phyloP scores from a whole-genome alignment of 2,329 filamentous ascomycete species.

The Clonostachys rhizophaga region DNA sequence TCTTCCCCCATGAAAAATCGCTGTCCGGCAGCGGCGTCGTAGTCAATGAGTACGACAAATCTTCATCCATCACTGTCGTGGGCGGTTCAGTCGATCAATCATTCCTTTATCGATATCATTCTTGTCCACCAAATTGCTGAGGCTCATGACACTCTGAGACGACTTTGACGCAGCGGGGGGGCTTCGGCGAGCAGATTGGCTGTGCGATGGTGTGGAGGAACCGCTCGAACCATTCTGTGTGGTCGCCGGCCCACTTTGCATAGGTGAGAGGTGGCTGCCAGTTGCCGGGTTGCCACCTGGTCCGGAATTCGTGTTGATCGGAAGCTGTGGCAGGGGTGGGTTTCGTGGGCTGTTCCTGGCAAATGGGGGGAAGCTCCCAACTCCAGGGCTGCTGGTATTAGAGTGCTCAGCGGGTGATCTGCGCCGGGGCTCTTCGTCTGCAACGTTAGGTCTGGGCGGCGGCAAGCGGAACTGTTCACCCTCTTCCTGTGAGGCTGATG shows the following conservation, averaged over 20 bases:
- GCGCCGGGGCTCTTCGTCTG: constrained; percentile 43
- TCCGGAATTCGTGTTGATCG: constrained; percentile 8
- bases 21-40: constrained; percentile 2
- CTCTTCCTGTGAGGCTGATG: constrained; percentile 23
- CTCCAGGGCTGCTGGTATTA: constrained; percentile 40
- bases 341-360: constrained; percentile 29
- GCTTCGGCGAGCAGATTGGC: not conserved
- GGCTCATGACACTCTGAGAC: constrained; percentile 37
- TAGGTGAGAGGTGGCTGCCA: too few species aligned
- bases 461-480: constrained; percentile 38
- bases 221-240: constrained; percentile 28
- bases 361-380: constrained; percentile 29
- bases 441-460: constrained; percentile 30
- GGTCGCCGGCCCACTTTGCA: not conserved
- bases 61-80: constrained; percentile 3
- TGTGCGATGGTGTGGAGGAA: constrained; percentile 23
- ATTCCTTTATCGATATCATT: constrained; percentile 52
- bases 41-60: not conserved
- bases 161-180: constrained; percentile 12
- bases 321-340: constrained; percentile 27
- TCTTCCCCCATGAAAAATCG: not conserved
- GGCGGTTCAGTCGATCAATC: constrained; percentile 45
- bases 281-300: constrained; percentile 6
- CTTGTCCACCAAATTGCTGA: constrained; percentile 45
- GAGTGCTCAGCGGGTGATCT: constrained; percentile 46